phyloP scores from a whole-genome alignment of 495 filamentous ascomycete species.

The Neurospora cerealis region DNA sequence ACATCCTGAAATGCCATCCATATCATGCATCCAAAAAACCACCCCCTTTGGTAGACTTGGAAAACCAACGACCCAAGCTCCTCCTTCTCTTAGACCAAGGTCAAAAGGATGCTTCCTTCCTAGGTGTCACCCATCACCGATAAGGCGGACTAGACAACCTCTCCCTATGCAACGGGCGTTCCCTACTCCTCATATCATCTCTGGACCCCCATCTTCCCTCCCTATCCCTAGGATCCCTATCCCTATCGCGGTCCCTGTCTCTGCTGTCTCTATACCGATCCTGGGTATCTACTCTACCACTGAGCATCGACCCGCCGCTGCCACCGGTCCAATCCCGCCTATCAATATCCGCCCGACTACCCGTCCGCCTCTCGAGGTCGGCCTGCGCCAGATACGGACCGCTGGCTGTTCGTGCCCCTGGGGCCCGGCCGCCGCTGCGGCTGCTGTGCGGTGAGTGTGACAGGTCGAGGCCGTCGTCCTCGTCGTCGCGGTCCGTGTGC shows the following conservation, averaged over 20 bases:
- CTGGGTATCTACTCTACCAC: background rate
- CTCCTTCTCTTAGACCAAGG: background rate
- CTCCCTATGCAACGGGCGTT: background rate
- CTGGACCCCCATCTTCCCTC: background rate
- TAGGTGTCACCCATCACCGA: background rate
- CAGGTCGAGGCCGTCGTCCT: background rate
- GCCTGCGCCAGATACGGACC: conserved; percentile 7
- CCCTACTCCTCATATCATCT: background rate
- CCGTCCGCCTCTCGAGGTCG: conserved; percentile 15
- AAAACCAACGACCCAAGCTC: background rate
- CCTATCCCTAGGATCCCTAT: background rate
- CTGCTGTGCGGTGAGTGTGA: background rate
- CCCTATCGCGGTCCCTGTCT: conserved; percentile 1
- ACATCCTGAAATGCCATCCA: background rate
- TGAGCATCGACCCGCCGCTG: background rate
- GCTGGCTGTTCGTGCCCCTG: background rate
- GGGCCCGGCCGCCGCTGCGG: background rate
- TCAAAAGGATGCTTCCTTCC: background rate
- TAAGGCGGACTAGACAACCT: background rate
- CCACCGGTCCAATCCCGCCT: conserved; percentile 1
- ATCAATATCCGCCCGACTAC: conserved; percentile 25
- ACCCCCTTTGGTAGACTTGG: background rate
- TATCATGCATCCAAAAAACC: background rate
- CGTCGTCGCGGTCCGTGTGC: background rate
- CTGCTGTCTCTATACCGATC: background rate